These are phyloP conservation scores for Hanseniaspora uvarum DNA, from an alignment of 1,139 yeast species.

Conservation along the genomic window DNA sequence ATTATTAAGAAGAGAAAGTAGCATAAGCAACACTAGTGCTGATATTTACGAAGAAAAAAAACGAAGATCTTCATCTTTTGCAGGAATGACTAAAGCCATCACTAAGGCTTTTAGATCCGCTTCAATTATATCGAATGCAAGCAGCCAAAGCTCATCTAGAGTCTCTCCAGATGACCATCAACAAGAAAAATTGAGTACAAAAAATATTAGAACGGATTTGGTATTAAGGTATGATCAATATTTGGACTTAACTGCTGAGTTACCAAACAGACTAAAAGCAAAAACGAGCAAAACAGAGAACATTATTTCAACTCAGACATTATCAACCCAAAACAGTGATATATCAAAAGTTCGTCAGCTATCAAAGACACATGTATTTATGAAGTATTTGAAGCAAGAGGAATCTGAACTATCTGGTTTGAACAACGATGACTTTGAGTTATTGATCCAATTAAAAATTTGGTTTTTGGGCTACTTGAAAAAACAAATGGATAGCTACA, in stretches of 20 bases:
- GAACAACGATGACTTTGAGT: background rate
- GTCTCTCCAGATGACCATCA: background rate
- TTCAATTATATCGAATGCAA: background rate
- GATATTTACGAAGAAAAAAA: background rate
- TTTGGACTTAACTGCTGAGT: background rate
- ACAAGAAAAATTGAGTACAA: background rate
- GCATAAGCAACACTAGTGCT: background rate
- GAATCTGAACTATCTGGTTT: background rate
- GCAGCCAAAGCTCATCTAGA: background rate
- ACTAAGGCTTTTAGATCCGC: slow-evolving; percentile 17
- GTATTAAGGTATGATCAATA: slow-evolving; percentile 4
- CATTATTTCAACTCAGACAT: no score
- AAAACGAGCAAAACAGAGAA: background rate
- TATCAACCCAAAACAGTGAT: background rate
- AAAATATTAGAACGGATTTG: background rate
- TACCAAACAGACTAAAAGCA: background rate
- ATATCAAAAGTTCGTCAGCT: background rate
- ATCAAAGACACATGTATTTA: slow-evolving; percentile 9
- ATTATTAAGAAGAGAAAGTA: background rate
- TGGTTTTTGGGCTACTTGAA: slow-evolving; percentile 6
- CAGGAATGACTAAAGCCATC: slow-evolving; percentile 16
- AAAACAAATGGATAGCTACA: slow-evolving; percentile 4
- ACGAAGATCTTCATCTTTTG: slow-evolving; percentile 15
- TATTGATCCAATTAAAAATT: slow-evolving; percentile 1
- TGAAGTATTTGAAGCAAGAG: slow-evolving; percentile 11